Base-by-base conservation (phyloP, 2,329 filamentous ascomycete genomes). In the Alternaria sp. region DNA sequence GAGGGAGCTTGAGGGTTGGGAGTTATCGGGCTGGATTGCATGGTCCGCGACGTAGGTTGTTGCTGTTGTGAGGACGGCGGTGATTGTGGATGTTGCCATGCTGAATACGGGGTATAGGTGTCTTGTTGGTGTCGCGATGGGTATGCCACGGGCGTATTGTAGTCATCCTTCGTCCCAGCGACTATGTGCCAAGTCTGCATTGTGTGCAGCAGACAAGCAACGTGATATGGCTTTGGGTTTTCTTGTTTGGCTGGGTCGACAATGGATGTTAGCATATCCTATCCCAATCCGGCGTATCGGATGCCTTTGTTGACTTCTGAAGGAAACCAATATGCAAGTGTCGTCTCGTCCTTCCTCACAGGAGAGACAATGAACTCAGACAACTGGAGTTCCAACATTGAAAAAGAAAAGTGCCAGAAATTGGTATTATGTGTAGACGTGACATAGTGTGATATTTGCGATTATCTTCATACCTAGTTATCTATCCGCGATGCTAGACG, bases 61-160 rank as follows among this genome's bases (percentile, higher is more conserved):
- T 26, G 30, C 14, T 26, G 5, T 41, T 26, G 51, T 51, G 5
- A 51, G 14, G 3, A 43, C 8, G 8, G 51, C 33, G 6, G 51
- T 55, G 51, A 43, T 55, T 8, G 51, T 55, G 3, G 33, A 14
- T 14, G 33, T 55, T n/a, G 33, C 12, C 23, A 55, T 55, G 12
- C 6, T 43, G 12, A 10, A 15, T 18, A 4, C 7, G 10, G 23
- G 2, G 0, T 20, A 2, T 8, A 4, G 18, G 6, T 20, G 51
- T 21, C 9, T 18, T 10, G 0, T 41, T 6, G 9, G 37, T 10
- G 37, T 9, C 6, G 11, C 33, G 20, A 21, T 7, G 30, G 5
- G 2, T 14, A 12, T 12, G 7, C 10, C 8, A 3, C 0, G 12
- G 6, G 4, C 10, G 7, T n/a, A 7, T 2, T 21, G 8, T 25